Evolutionary conservation across 805 yeast genomes (phyloP).

Genomic region (Torulaspora franciscae): DNA sequence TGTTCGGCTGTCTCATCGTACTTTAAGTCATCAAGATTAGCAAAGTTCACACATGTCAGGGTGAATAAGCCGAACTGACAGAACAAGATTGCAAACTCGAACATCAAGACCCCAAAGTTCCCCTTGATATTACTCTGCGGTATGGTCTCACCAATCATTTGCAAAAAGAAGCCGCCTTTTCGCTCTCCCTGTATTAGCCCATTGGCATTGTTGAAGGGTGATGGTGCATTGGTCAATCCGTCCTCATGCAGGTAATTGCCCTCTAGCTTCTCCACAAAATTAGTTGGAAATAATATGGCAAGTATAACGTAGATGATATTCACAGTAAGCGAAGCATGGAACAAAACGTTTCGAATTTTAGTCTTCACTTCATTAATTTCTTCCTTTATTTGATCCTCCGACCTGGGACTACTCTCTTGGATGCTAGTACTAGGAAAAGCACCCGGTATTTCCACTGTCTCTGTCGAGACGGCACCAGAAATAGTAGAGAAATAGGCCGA

Average conservation of each 20-base stretch:
- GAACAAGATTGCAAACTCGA: slow-evolving; percentile 29
- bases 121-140: slow-evolving; percentile 35
- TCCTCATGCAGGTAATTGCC: slow-evolving; percentile 20
- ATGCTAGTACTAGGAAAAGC: slow-evolving; percentile 12
- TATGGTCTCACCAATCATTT: slow-evolving; percentile 45
- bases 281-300: slow-evolving; percentile 30
- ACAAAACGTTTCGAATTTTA: slow-evolving; percentile 22
- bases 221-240: slow-evolving; percentile 31
- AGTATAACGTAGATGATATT: slow-evolving; percentile 21
- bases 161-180: slow-evolving; percentile 39
- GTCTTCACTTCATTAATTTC: slow-evolving; percentile 17
- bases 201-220: slow-evolving; percentile 26
- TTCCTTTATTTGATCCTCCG: slow-evolving; percentile 5
- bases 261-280: slow-evolving; percentile 36
- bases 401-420: neutral
- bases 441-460: slow-evolving; percentile 22
- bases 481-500: slow-evolving; percentile 8
- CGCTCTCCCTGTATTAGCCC: slow-evolving; percentile 30
- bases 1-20: slow-evolving; percentile 5
- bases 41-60: slow-evolving; percentile 29
- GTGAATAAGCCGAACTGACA: slow-evolving; percentile 26
- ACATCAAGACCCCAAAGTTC: slow-evolving; percentile 30
- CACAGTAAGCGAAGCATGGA: slow-evolving; percentile 26
- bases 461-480: slow-evolving; percentile 7
- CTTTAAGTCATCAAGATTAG: slow-evolving; percentile 19